Evolutionary conservation across 805 yeast species (phyloP), one percentile per base, ranked within the genome.

Genomic region (Spathaspora hagerdaliae): DNA sequence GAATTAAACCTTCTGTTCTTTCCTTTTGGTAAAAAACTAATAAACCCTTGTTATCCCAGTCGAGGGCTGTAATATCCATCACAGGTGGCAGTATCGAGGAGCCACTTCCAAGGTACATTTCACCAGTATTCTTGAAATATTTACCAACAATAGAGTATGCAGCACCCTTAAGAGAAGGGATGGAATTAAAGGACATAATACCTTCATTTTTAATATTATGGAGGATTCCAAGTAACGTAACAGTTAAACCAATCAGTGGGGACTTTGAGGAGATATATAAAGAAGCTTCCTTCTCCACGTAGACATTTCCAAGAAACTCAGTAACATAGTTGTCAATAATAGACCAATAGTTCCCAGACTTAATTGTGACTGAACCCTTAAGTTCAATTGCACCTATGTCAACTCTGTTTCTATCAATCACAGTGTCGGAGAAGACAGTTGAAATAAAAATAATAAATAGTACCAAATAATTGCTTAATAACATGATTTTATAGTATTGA

Each of bases 341-440:
- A 10, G 68, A 60, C 51, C 57, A 63, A 41, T 51, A 57, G 3
- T 51, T 64, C 35, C 59, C 62, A 1, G 54, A 41, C n/a, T 41
- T 38, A 26, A 64, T 48, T 11, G 46, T 53, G 27, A 58, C 45
- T 41, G 45, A 50, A 13, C 64, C 66, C 32, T 59, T 31, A 31
- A 59, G 31, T 26, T 45, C 42, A 14, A 60, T 36, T 11, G 57
- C 44, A 14, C 61, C 64, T 9, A 47, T 31, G 10, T 33, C 39
- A 13, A 61, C 48, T 6, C 51, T 59, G 29, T 60, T 48, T 39
- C 49, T 40, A n/a, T 46, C 35, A 7, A 48, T 27, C 7, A 27
- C 31, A 10, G 15, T 7, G 40, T 29, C 7, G 7, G 29, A 5
- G 41, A 31, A 31, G 15, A 13, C 31, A 7, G 31, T 27, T 27